Percentiles rank a stretch among this genome's conserved stretches.
These are phyloP conservation scores for Cordyceps sp. DNA, from an alignment of 2,329 filamentous ascomycete genomes.

Conservation along the genomic window DNA sequence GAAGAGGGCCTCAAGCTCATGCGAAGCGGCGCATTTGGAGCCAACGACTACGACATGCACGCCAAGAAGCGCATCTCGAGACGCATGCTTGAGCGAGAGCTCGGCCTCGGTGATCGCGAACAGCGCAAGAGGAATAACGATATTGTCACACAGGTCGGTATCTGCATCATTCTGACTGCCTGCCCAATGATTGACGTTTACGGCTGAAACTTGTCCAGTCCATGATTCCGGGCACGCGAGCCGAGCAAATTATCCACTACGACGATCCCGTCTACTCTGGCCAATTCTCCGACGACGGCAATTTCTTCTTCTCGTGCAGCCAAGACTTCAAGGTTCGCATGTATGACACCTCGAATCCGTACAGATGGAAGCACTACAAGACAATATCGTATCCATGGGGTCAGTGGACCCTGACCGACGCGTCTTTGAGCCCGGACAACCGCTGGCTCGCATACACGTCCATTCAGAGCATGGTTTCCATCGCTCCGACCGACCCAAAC, in stretches of 20 bases:
- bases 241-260: slow-evolving; percentile 81
- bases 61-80: slow-evolving; percentile 46
- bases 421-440: slow-evolving; percentile 80
- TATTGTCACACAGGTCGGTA: slow-evolving; percentile 49
- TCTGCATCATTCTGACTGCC: background rate
- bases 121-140: slow-evolving; percentile 42
- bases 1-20: slow-evolving; percentile 63
- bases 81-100: slow-evolving; percentile 64
- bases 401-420: slow-evolving; percentile 93
- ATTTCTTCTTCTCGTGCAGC: slow-evolving; percentile 87
- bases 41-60: slow-evolving; percentile 37
- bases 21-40: slow-evolving; percentile 66
- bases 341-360: slow-evolving; percentile 95
- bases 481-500: slow-evolving; percentile 74
- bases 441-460: slow-evolving; percentile 83
- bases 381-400: slow-evolving; percentile 72
- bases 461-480: slow-evolving; percentile 66
- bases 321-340: slow-evolving; percentile 91
- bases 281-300: slow-evolving; percentile 91
- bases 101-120: slow-evolving; percentile 50
- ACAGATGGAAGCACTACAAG: slow-evolving; percentile 92
- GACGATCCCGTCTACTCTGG: slow-evolving; percentile 80
- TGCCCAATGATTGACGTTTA: background rate
- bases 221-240: slow-evolving; percentile 59
- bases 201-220: slow-evolving; percentile 25